Percentiles rank a stretch among this genome's conserved stretches.
These are phyloP conservation scores for Xylaria sp. DNA, from an alignment of 2,329 filamentous ascomycete species.

Conservation along the genomic window DNA sequence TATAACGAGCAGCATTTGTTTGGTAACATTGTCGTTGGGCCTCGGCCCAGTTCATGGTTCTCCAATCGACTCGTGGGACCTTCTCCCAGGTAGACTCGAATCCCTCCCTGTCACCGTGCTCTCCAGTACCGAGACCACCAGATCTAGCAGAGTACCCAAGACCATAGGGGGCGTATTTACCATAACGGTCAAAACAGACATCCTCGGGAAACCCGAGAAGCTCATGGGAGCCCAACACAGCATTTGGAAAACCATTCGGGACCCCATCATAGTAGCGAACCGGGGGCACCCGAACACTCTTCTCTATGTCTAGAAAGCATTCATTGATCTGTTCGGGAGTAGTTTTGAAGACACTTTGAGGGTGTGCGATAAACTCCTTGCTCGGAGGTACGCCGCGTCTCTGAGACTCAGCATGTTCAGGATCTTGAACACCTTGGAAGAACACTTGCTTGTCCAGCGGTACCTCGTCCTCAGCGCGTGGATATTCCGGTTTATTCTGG, in stretches of 20 bases:
- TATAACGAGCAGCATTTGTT: conserved; percentile 77
- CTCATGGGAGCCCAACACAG: conserved; percentile 87
- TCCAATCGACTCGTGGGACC: conserved; percentile 78
- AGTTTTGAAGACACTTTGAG: conserved; percentile 51
- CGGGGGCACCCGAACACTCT: conserved; percentile 72
- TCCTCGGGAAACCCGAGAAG: conserved; percentile 81
- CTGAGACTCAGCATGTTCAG: conserved; percentile 36
- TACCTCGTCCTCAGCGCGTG: conserved; percentile 70
- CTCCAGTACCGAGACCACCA: conserved; percentile 85
- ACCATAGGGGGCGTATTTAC: conserved; percentile 88
- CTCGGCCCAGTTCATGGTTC: conserved; percentile 80
- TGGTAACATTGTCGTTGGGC: conserved; percentile 78
- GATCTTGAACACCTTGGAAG: conserved; percentile 48
- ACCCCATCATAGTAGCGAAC: conserved; percentile 81
- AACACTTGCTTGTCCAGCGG: conserved; percentile 55
- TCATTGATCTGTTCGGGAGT: conserved; percentile 68
- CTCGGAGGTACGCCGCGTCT: conserved; percentile 56
- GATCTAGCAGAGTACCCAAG: conserved; percentile 82
- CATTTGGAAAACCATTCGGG: conserved; percentile 84
- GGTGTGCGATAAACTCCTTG: conserved; percentile 62
- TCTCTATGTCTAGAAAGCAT: conserved; percentile 80
- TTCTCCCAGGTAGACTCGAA: conserved; percentile 81
- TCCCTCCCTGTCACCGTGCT: conserved; percentile 85
- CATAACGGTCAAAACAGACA: conserved; percentile 93
- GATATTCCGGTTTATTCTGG: conserved; percentile 84